Evolutionary conservation across 129 eudicot genomes (phyloP).

Genomic region (Deinandra increscens): DNA sequence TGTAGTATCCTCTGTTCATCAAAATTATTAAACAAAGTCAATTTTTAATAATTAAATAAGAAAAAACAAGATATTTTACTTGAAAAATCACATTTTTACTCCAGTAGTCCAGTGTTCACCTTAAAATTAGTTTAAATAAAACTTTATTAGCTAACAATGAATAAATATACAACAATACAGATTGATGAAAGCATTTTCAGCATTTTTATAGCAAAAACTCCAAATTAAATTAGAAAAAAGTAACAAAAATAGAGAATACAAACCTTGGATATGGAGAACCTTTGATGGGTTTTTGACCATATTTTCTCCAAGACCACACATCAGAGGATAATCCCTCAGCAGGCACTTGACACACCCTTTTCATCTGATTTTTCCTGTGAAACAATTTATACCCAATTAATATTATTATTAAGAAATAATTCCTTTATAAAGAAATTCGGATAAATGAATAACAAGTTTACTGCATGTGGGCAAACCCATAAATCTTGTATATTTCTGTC

Average conservation of each 20-base stretch:
- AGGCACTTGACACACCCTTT: conserved; percentile 87
- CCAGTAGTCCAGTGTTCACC: too few species aligned
- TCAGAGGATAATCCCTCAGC: conserved; percentile 92
- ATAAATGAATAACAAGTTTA: conserved; percentile 10
- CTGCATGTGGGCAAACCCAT: conserved; percentile 28
- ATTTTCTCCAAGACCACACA: conserved; percentile 99
- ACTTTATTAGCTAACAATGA: too few species aligned
- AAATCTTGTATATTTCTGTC: conserved; percentile 27
- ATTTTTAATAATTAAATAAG: background rate
- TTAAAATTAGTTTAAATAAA: background rate
- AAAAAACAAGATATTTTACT: too few species aligned
- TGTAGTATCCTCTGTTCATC: conserved; percentile 82
- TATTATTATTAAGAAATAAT: background rate
- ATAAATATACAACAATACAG: background rate
- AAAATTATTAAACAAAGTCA: background rate
- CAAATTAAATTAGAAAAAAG: background rate
- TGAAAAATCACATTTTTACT: background rate
- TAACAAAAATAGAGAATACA: conserved; percentile 1
- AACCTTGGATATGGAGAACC: conserved; percentile 99
- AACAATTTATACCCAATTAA: conserved; percentile 15
- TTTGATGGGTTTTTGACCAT: conserved; percentile 99
- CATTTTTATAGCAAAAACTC: background rate
- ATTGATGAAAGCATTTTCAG: background rate
- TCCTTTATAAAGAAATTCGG: background rate
- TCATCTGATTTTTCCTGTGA: conserved; percentile 76